phyloP scores from a whole-genome alignment of 495 filamentous ascomycete species.

The Penicillium canescens region DNA sequence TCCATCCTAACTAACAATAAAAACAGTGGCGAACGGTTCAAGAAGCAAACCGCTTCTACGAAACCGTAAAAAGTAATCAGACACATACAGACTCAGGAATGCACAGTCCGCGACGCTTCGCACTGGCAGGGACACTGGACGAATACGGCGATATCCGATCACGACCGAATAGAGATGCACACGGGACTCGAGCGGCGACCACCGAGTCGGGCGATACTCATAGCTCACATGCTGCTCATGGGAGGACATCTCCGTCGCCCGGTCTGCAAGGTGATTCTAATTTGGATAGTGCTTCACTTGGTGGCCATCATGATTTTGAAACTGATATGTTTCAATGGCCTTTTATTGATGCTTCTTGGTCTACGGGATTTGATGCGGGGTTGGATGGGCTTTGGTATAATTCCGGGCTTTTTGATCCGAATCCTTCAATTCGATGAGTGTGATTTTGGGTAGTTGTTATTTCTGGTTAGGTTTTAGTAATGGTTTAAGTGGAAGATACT shows the following conservation, averaged over 20 bases:
- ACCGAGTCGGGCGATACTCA: conserved; percentile 8
- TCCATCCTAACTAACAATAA: background rate
- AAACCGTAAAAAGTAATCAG: conserved; percentile 34
- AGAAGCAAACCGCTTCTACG: conserved; percentile 44
- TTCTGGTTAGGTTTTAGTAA: too few relatives aligned
- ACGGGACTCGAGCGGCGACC: conserved; percentile 11
- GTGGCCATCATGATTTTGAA: conserved; percentile 31
- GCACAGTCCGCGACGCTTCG: conserved; percentile 31
- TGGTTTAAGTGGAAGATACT: too few relatives aligned
- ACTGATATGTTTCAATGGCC: conserved; percentile 48
- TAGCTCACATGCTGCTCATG: background rate
- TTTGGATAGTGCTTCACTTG: conserved; percentile 9
- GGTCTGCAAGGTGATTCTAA: conserved; percentile 9
- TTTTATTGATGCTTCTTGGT: conserved; percentile 46
- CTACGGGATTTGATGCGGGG: conserved; percentile 39
- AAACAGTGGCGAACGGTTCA: conserved; percentile 42
- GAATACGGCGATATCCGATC: conserved; percentile 48
- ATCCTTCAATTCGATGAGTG: conserved; percentile 13
- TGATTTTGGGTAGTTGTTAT: too few relatives aligned
- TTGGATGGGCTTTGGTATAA: conserved; percentile 35
- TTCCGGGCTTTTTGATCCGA: conserved; percentile 28
- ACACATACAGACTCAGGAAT: conserved; percentile 20
- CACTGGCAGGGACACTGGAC: conserved; percentile 39
- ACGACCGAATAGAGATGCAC: conserved; percentile 23
- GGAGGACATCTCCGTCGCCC: conserved; percentile 7